phyloP scores from a whole-genome alignment of 169 alveolate genomes.

The Eimeria necatrix region DNA sequence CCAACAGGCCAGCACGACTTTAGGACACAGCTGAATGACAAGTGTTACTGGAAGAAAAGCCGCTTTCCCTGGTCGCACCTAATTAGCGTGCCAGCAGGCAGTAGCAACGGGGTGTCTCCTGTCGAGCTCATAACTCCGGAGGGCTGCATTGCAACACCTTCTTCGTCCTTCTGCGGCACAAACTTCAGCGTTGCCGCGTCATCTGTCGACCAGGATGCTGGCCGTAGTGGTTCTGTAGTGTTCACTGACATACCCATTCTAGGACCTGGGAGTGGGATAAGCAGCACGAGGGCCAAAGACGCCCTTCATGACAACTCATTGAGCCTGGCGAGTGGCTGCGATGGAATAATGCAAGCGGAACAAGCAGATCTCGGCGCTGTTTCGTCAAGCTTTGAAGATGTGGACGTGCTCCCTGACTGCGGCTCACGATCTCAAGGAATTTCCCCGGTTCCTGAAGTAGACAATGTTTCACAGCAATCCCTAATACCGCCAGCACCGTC shows the following conservation, averaged over 20 bases:
- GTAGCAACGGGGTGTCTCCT: conserved; percentile 14
- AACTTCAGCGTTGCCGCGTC: conserved; percentile 30
- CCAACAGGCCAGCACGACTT: conserved; percentile 25
- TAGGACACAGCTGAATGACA: conserved; percentile 64
- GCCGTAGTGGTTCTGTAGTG: conserved; percentile 1
- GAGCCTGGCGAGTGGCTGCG: neutral
- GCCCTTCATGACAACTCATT: neutral
- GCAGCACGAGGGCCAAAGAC: neutral
- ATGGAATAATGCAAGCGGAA: neutral
- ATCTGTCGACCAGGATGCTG: conserved; percentile 16
- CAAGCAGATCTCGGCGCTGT: neutral
- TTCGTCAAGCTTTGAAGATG: neutral
- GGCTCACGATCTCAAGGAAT: conserved; percentile 12
- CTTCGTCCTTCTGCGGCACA: conserved; percentile 44
- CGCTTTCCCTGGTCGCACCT: conserved; percentile 72
- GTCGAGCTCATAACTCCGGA: conserved; percentile 1
- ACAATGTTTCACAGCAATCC: neutral
- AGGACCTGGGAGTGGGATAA: conserved; percentile 14
- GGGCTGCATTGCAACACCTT: conserved; percentile 20
- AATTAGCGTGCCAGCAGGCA: conserved; percentile 40
- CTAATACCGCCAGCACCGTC: neutral
- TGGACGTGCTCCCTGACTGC: conserved; percentile 27
- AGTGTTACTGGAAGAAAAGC: conserved; percentile 39
- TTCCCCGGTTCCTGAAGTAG: neutral
- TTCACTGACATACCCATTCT: conserved; percentile 5